Evolutionary conservation across 2,329 filamentous ascomycete species (phyloP), one percentile per base, ranked within the genome.

Genomic region (Fusarium sambucinum): DNA sequence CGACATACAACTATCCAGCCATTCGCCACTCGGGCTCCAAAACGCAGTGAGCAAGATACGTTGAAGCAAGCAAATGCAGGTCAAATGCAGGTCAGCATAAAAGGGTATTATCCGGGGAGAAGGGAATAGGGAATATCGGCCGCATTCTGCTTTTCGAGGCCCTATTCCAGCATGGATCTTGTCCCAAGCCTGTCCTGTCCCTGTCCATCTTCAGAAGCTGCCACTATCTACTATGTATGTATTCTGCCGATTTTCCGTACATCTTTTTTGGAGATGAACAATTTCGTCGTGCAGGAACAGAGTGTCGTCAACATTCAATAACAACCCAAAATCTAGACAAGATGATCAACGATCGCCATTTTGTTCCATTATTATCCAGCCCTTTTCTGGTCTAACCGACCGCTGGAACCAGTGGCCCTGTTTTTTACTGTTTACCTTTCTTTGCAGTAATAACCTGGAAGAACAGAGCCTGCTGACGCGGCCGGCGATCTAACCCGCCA

Each of bases 401-500:
- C 65, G 41, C 60, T 56, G 38, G 38, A 68, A 55, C 45, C 40
- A 50, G 46, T 40, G 46, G 32, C 46, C 33, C 44, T 64, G 51
- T 42, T 63, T 47, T 53, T 37, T 60, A 59, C 54, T 40, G 51
- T 55, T 68, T 54, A 59, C 55, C 46, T 37, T 52, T 44, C 41
- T 47, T 27, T 57, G 12, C 25, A 48, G 29, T 37, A 48, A 25
- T 37, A 59, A 47, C 38, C 41, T 48, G 60, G 60, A 38, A 57
- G 51, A 53, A 55, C 37, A 57, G 51, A 53, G 42, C 33, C 38
- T 68, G 67, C 67, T 70, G 63, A 70, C 67, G 67, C 67, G 67
- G 67, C 67, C 67, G 52, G 67, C 63, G 67, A 70, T 68, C 67
- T 57, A 55, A 47, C 50, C 59, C 44, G 47, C 50, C 52, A 53